Conservation (phyloP, 164 flowering plant species). For the Akebia trifoliata region DNA sequence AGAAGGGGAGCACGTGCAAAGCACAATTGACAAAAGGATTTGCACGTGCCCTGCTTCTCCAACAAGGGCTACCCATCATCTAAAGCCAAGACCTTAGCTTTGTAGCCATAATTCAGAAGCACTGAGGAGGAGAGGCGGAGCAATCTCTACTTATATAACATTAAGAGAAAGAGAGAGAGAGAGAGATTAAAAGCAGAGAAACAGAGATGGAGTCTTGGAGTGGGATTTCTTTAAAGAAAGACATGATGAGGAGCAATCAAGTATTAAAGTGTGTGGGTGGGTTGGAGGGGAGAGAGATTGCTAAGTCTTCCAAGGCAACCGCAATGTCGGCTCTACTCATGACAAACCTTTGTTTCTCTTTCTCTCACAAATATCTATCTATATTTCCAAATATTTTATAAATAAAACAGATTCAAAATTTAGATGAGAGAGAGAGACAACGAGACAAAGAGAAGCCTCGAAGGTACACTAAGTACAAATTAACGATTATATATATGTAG, state of each 20-base stretch:
- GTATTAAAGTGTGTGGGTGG: constrained; percentile 5
- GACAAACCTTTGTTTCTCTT: no score
- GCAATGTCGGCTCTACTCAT: constrained; percentile 7
- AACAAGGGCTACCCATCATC: constrained; percentile 56
- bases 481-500: no score
- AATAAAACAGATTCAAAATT: neutral
- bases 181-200: constrained; percentile 12
- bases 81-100: neutral
- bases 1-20: constrained; percentile 57
- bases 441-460: constrained; percentile 1
- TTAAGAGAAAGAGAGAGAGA: constrained; percentile 7
- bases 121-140: neutral
- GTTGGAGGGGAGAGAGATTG: neutral
- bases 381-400: no score
- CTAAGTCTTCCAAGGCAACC: constrained; percentile 6
- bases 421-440: neutral
- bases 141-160: constrained; percentile 3
- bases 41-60: constrained; percentile 99
- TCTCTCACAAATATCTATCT: no score
- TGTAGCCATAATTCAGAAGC: neutral
- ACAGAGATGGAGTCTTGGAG: constrained; percentile 31
- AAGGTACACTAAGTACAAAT: no score
- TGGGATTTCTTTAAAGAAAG: constrained; percentile 33
- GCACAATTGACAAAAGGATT: neutral
- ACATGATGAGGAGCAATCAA: constrained; percentile 14